Evolutionary conservation across 345 rosid genomes (phyloP).

Genomic region (Isatis tinctoria): DNA sequence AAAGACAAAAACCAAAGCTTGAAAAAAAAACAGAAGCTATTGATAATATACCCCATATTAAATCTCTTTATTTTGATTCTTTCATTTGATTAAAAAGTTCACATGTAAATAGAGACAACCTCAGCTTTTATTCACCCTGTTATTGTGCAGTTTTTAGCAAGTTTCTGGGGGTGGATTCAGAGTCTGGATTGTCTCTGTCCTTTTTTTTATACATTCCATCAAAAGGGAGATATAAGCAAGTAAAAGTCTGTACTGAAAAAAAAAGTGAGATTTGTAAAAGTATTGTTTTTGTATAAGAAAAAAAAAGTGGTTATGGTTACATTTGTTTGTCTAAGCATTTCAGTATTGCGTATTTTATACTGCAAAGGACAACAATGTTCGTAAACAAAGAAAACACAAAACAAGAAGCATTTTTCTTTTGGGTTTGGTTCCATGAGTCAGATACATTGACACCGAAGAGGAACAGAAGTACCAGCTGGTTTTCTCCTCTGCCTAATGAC

Average conservation of each 20-base stretch:
- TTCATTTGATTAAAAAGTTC: constrained; percentile 21
- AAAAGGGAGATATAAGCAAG: constrained; percentile 4
- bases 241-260: neutral
- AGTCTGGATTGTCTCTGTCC: constrained; percentile 14
- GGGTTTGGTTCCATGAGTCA: constrained; percentile 26
- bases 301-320: neutral
- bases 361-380: neutral
- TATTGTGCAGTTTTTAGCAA: constrained; percentile 56
- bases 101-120: constrained; percentile 30
- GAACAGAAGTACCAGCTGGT: constrained; percentile 58
- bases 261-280: neutral
- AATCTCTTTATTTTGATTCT: constrained; percentile 7
- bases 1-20: neutral
- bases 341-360: neutral
- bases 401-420: neutral
- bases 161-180: constrained; percentile 47
- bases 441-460: constrained; percentile 81
- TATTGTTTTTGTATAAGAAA: constrained; percentile 13
- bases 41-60: neutral
- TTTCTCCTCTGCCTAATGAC: constrained; percentile 66
- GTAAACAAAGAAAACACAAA: neutral
- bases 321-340: neutral
- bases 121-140: constrained; percentile 36
- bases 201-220: neutral
- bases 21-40: neutral